phyloP scores from a whole-genome alignment of 2,329 filamentous ascomycete species.

The Zalaria sp. region DNA sequence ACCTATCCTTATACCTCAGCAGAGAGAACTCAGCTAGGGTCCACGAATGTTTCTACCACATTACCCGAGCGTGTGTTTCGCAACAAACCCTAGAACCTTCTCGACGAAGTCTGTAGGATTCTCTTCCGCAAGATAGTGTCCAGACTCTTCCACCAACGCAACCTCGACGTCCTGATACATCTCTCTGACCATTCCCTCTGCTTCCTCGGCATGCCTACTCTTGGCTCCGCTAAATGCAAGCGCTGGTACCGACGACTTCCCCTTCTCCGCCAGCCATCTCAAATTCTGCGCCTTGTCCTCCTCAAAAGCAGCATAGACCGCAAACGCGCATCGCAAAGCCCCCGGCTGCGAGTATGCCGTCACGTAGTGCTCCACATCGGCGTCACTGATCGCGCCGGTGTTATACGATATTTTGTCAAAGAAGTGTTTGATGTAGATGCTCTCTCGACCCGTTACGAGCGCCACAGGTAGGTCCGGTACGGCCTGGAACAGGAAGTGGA shows the following conservation, averaged over 20 bases:
- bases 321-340: slow-evolving; percentile 17
- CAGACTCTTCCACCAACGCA: slow-evolving; percentile 13
- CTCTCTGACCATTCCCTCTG: slow-evolving; percentile 14
- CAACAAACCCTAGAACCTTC: slow-evolving; percentile 17
- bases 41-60: no score
- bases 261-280: slow-evolving; percentile 9
- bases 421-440: slow-evolving; percentile 27
- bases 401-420: slow-evolving; percentile 23
- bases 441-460: slow-evolving; percentile 24
- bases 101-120: slow-evolving; percentile 22
- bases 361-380: slow-evolving; percentile 25
- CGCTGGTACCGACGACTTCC: slow-evolving; percentile 14
- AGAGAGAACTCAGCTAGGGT: no score
- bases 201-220: slow-evolving; percentile 10
- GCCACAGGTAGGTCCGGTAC: slow-evolving; percentile 23
- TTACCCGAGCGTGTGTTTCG: slow-evolving; percentile 2
- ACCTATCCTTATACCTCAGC: no score
- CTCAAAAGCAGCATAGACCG: slow-evolving; percentile 21
- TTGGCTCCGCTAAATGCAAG: slow-evolving; percentile 13
- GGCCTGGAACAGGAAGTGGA: slow-evolving; percentile 27
- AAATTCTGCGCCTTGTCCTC: slow-evolving; percentile 16
- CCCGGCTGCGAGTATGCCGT: slow-evolving; percentile 20
- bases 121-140: slow-evolving; percentile 25
- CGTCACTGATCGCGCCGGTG: slow-evolving; percentile 18
- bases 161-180: slow-evolving; percentile 16